Evolutionary conservation across 2,329 filamentous ascomycete species (phyloP), one percentile per base, ranked within the genome.

Genomic region (Penicillium sp.): DNA sequence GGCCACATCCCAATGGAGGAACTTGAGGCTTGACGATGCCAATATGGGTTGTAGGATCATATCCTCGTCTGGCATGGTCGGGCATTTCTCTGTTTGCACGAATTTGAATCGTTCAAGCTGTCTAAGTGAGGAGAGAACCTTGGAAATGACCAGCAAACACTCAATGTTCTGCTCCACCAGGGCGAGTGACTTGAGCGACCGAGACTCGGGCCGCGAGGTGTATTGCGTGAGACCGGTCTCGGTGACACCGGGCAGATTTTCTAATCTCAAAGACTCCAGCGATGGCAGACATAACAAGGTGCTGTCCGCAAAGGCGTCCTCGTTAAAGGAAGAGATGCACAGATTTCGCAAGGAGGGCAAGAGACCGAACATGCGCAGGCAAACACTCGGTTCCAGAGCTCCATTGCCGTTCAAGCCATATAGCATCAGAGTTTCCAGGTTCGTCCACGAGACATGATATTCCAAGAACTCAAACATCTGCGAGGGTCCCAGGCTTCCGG

Each of bases 1-100:
- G 4, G 67, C 65, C 28, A 74, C 59, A 55, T 82, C 79, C 78
- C 79, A 82, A 56, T 83, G 79, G 3, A 83, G 62, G 50, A 71
- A 73, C 44, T 68, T 67, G 9, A 82, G 65, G n/a, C 64, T 71
- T 2, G 64, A 61, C 0, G 77, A 79, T 5, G 69, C 69, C 23
- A 82, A 68, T 9, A 74, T 58, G 0, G 76, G 74, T 46, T 73
- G 71, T 44, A 75, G 70, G 18, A 76, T 57, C 41, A 72, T 67
- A 8, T 65, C 63, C 13, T 69, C 71, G 4, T 67, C 57, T 3
- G 69, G 66, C 14, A 77, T 57, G 7, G 64, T 69, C 1, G 77
- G 78, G 1, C 71, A 73, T 49, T 65, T 69, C 34, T 74, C 68
- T 32, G 58, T 60, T 51, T 82, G 80, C 3, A 76, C 67, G 31